These are phyloP conservation scores for Pichia terricola DNA, from an alignment of 1,139 yeast genomes.

Conservation along the genomic window DNA sequence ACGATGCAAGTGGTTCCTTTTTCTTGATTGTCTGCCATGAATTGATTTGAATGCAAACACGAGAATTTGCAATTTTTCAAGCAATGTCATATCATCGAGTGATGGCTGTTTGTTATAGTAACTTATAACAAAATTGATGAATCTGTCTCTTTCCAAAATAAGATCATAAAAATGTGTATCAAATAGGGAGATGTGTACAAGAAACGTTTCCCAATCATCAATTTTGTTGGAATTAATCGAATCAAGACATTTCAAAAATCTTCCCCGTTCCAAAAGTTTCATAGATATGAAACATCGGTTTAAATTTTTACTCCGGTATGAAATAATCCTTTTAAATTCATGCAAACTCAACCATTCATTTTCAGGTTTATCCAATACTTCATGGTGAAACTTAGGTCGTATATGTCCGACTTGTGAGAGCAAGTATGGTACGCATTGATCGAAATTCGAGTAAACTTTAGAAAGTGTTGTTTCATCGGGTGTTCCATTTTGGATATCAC, in stretches of 20 bases:
- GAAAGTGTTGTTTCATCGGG: not conserved
- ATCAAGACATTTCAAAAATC: not conserved
- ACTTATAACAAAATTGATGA: not conserved
- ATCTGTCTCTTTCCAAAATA: conserved; percentile 3
- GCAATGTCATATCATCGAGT: not conserved
- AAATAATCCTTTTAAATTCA: not conserved
- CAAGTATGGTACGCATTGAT: conserved; percentile 14
- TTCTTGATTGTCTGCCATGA: not conserved
- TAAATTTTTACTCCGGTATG: conserved; percentile 7
- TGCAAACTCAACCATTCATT: not conserved
- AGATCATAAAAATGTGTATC: conserved; percentile 16
- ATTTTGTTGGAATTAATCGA: no score
- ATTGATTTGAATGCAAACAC: not conserved
- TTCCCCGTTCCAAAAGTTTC: conserved; percentile 6
- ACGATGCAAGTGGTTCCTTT: not conserved
- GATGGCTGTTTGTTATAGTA: not conserved
- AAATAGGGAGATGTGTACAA: conserved; percentile 10
- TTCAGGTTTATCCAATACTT: not conserved
- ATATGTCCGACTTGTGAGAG: conserved; percentile 12
- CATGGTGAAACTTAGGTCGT: not conserved
- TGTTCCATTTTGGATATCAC: not conserved
- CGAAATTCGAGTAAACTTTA: conserved; percentile 2
- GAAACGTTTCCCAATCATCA: not conserved
- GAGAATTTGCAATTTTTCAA: not conserved
- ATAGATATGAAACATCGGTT: conserved; percentile 14